Evolutionary conservation across 768 basidiomycete species (phyloP).

Genomic region (Krasilnikovozyma curviuscula): DNA sequence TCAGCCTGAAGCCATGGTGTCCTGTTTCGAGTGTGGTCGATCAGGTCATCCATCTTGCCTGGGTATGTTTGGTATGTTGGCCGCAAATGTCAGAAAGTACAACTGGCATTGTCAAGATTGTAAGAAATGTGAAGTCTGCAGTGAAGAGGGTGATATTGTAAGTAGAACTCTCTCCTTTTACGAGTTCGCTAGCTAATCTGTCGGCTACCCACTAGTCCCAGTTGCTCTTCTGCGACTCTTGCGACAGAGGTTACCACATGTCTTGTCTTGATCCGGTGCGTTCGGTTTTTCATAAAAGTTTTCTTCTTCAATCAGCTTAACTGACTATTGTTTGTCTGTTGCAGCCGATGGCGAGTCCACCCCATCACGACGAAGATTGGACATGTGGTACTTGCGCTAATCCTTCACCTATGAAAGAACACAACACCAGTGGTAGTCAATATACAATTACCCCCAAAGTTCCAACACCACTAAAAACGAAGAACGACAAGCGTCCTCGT

Average conservation of each 20-base stretch:
- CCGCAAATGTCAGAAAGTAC: conserved; percentile 42
- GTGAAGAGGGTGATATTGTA: conserved; percentile 72
- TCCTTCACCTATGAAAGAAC: background rate
- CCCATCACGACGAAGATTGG: background rate
- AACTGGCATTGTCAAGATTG: conserved; percentile 79
- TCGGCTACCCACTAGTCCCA: conserved; percentile 34
- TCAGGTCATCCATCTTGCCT: conserved; percentile 77
- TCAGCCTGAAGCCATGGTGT: conserved; percentile 3
- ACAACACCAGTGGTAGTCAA: background rate
- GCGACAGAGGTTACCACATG: conserved; percentile 43
- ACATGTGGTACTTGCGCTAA: background rate
- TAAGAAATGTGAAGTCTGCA: conserved; percentile 76
- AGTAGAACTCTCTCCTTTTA: conserved; percentile 23
- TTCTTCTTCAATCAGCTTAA: background rate
- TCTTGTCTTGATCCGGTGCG: conserved; percentile 20
- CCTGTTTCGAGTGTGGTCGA: background rate
- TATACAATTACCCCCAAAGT: background rate
- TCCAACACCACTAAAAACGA: background rate
- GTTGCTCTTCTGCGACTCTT: conserved; percentile 79
- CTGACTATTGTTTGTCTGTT: too few species aligned
- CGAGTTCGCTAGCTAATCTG: background rate
- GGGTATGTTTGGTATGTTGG: conserved; percentile 36
- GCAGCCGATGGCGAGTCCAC: background rate
- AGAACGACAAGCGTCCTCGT: background rate
- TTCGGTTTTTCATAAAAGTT: background rate